phyloP scores from a whole-genome alignment of 2,329 filamentous ascomycete genomes.

The Ophiostoma quercus region DNA sequence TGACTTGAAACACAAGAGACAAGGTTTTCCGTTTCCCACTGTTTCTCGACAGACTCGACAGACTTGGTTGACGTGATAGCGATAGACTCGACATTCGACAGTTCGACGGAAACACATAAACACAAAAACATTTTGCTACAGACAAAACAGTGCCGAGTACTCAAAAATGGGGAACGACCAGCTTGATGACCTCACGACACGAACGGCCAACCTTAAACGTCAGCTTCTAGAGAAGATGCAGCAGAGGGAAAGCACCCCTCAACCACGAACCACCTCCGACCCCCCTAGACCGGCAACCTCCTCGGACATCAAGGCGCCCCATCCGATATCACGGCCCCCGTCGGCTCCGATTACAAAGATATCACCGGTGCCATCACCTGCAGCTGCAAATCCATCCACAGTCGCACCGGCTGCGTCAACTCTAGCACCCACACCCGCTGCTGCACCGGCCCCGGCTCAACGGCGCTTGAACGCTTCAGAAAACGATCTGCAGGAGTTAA shows the following conservation, averaged over 20 bases:
- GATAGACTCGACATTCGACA: not conserved
- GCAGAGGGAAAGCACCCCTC: not conserved
- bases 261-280: not conserved
- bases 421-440: not conserved
- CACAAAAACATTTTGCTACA: too few relatives aligned
- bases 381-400: too few relatives aligned
- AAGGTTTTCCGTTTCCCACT: too few relatives aligned
- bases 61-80: not conserved
- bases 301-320: not conserved
- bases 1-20: not conserved
- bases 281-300: not conserved
- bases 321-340: not conserved
- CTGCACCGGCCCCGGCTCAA: not conserved
- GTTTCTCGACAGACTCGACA: not conserved
- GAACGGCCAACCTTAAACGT: constrained; percentile 5
- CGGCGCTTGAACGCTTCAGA: not conserved
- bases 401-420: not conserved
- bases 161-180: not conserved
- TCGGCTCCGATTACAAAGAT: not conserved
- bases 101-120: not conserved
- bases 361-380: not conserved
- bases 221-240: constrained; percentile 13
- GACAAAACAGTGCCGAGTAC: not conserved
- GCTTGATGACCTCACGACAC: constrained; percentile 1
- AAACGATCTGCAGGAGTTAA: not conserved